Conservation (phyloP, 2,329 filamentous ascomycete species). For the Aspergillus floridensis region DNA sequence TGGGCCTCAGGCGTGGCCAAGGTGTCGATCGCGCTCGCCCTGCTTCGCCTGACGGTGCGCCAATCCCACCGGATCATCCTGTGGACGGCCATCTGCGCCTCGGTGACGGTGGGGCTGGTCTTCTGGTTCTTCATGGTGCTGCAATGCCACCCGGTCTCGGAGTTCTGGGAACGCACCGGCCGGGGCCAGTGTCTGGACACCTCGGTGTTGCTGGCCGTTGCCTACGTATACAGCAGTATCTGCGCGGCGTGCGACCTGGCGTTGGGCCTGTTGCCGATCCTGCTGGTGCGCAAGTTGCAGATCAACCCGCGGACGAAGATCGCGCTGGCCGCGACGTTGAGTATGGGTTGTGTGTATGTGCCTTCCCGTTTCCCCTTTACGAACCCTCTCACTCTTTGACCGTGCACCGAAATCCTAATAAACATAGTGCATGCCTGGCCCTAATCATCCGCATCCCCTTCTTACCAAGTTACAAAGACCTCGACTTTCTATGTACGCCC, state of each 20-base stretch:
- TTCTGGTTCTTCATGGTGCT: constrained; percentile 50
- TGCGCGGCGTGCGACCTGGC: constrained; percentile 47
- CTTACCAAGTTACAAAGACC: constrained; percentile 37
- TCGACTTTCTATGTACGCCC: constrained; percentile 30
- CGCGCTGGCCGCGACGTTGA: constrained; percentile 50
- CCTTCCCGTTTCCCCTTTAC: too few relatives aligned
- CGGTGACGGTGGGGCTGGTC: constrained; percentile 41
- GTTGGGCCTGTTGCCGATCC: constrained; percentile 49
- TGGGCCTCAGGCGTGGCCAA: constrained; percentile 46
- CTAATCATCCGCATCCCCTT: constrained; percentile 46
- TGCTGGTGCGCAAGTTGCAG: constrained; percentile 52
- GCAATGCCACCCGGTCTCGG: constrained; percentile 49
- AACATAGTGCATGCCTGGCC: constrained; percentile 31
- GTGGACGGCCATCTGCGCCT: constrained; percentile 40
- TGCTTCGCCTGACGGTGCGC: constrained; percentile 47
- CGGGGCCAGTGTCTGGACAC: constrained; percentile 41
- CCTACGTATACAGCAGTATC: constrained; percentile 48
- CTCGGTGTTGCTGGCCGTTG: constrained; percentile 50
- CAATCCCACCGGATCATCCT: constrained; percentile 45
- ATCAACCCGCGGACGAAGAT: constrained; percentile 52
- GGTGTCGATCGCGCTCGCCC: constrained; percentile 50
- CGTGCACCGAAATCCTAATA: not conserved
- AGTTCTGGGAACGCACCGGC: constrained; percentile 46
- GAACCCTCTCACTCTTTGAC: too few relatives aligned
- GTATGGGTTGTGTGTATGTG: constrained; percentile 49